Conservation (phyloP, 1,284 basidiomycete genomes). For the Hortiboletus rubellus region DNA sequence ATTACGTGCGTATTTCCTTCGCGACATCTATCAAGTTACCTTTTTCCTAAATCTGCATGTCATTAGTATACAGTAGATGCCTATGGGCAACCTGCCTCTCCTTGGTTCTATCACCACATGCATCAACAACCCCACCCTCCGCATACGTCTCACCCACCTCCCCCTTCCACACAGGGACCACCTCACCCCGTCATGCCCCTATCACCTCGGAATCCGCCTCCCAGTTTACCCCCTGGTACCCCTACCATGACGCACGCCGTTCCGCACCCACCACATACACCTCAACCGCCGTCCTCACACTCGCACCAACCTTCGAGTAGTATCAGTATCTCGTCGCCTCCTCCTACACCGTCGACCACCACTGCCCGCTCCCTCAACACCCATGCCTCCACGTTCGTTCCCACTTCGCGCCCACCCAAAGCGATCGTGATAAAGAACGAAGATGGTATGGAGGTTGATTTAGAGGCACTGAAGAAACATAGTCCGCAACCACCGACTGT, state of each 20-base stretch:
- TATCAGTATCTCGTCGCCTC: conserved; percentile 60
- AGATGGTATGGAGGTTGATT: conserved; percentile 60
- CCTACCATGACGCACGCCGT: conserved; percentile 61
- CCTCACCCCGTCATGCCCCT: conserved; percentile 50
- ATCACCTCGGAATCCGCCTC: conserved; percentile 62
- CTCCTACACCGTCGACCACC: conserved; percentile 61
- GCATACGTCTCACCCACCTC: conserved; percentile 33
- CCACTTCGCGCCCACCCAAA: conserved; percentile 33
- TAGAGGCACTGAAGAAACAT: conserved; percentile 54
- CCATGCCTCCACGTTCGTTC: conserved; percentile 64
- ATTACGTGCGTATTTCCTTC: conserved; percentile 43
- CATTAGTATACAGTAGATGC: conserved; percentile 28
- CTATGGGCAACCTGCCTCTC: conserved; percentile 23
- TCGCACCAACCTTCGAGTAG: conserved; percentile 49
- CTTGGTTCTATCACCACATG: conserved; percentile 37
- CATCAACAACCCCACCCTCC: conserved; percentile 42
- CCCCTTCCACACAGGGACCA: conserved; percentile 37
- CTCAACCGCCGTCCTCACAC: conserved; percentile 51
- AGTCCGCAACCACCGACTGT: conserved; percentile 43
- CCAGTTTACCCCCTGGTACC: conserved; percentile 59
- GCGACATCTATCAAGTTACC: conserved; percentile 22
- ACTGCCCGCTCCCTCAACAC: conserved; percentile 55
- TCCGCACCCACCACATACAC: conserved; percentile 47
- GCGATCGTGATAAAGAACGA: conserved; percentile 43
- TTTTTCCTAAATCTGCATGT: conserved; percentile 18